These are phyloP conservation scores for Galerina sulciceps DNA, from an alignment of 768 basidiomycete species.

Conservation along the genomic window DNA sequence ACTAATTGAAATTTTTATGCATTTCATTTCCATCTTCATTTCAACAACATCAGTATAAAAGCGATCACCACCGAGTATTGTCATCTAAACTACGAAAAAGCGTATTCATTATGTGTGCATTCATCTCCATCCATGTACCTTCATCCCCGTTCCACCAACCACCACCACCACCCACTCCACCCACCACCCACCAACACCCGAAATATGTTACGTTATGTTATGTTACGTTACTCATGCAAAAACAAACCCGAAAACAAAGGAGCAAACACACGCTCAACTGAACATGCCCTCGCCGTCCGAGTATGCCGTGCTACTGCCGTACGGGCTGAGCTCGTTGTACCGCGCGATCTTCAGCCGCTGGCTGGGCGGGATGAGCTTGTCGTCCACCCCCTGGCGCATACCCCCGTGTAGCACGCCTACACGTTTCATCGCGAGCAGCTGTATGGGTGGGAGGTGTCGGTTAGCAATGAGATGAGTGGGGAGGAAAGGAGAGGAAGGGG, in stretches of 20 bases:
- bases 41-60: no score
- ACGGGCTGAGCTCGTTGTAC: constrained; percentile 63
- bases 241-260: background rate
- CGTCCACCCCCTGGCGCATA: constrained; percentile 56
- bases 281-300: constrained; percentile 58
- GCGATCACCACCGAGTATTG: no score
- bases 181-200: no score
- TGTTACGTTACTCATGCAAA: constrained; percentile 6
- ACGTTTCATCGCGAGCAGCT: constrained; percentile 64
- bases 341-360: constrained; percentile 73
- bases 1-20: no score
- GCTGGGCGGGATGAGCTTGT: constrained; percentile 71
- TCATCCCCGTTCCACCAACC: background rate
- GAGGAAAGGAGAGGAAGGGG: background rate
- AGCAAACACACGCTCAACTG: constrained; percentile 17
- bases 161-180: no score
- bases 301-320: constrained; percentile 56
- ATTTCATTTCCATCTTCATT: no score
- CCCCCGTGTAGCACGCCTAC: constrained; percentile 59
- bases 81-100: no score
- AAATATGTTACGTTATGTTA: background rate
- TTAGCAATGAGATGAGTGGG: constrained; percentile 88
- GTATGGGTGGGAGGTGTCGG: constrained; percentile 30
- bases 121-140: background rate
- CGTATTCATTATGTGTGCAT: no score